These are phyloP conservation scores for Pseudodiploospora longispora DNA, from an alignment of 2,329 filamentous ascomycete species.

Conservation along the genomic window DNA sequence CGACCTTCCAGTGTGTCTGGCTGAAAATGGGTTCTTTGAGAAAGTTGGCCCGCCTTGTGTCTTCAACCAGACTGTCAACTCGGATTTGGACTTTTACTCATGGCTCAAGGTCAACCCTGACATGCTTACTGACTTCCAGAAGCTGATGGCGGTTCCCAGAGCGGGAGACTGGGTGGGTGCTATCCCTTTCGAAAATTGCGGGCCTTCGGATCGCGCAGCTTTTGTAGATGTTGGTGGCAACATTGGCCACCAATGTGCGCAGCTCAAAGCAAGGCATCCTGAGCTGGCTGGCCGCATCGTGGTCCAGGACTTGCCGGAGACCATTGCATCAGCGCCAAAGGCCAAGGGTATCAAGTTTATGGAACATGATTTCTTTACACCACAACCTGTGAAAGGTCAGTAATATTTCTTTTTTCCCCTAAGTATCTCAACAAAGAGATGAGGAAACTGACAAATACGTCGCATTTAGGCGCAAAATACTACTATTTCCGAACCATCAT, in stretches of 20 bases:
- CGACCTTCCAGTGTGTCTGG: conserved; percentile 14
- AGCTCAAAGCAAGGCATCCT: not conserved
- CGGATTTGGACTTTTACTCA: not conserved
- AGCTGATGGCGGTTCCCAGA: conserved; percentile 2
- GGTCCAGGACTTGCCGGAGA: conserved; percentile 2
- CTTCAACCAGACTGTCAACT: not conserved
- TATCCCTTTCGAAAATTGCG: not conserved
- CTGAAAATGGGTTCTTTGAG: not conserved
- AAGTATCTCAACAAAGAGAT: too few species aligned
- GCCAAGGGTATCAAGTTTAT: conserved; percentile 7
- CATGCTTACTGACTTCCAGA: conserved; percentile 4
- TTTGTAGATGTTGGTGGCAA: conserved; percentile 5
- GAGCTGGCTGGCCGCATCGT: conserved; percentile 3
- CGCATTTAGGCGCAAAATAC: not conserved
- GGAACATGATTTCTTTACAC: conserved; percentile 17
- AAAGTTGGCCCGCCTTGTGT: too few species aligned
- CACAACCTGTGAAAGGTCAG: conserved; percentile 11
- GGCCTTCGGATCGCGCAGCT: not conserved
- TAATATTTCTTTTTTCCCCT: too few species aligned
- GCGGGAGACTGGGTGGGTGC: conserved; percentile 1
- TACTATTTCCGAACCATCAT: conserved; percentile 28
- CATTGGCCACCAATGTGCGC: not conserved
- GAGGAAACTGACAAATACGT: too few species aligned
- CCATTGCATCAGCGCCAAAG: not conserved
- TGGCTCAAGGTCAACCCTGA: conserved; percentile 1